Percentiles rank a stretch among this genome's conserved stretches.
Conservation (phyloP, 768 basidiomycete genomes). For the Cubamyces sp. region DNA sequence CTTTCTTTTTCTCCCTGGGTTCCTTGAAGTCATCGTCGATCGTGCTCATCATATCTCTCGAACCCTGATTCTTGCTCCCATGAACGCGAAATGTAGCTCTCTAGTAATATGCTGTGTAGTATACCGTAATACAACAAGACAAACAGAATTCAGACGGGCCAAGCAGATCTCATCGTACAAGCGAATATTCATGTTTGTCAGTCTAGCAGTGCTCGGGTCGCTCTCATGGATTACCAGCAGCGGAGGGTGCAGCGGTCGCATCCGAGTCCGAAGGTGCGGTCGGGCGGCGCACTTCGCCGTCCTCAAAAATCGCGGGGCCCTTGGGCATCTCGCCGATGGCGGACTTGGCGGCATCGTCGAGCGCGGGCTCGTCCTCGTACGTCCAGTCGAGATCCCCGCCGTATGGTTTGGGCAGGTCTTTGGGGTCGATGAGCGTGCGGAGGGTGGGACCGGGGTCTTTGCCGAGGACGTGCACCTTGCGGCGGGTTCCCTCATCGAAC, state of each 20-base stretch:
- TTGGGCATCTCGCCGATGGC: constrained; percentile 55
- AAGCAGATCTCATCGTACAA: no score
- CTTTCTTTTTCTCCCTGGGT: not conserved
- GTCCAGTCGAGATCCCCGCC: constrained; percentile 77
- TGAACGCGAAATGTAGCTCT: not conserved
- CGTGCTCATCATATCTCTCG: not conserved
- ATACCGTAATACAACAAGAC: constrained; percentile 1
- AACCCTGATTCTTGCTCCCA: not conserved
- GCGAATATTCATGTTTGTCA: no score
- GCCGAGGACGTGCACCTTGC: constrained; percentile 77
- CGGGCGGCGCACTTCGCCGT: constrained; percentile 45
- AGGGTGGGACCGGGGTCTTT: constrained; percentile 59
- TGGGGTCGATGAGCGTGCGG: constrained; percentile 48
- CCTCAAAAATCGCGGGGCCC: constrained; percentile 55
- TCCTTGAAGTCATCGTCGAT: not conserved
- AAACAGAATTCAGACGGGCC: no score
- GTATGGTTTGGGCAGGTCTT: constrained; percentile 67
- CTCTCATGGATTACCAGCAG: not conserved
- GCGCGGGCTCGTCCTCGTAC: constrained; percentile 65
- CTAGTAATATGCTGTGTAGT: constrained; percentile 9
- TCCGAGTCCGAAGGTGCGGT: constrained; percentile 4
- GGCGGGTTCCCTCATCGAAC: constrained; percentile 80
- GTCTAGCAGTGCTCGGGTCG: not conserved
- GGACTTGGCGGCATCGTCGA: constrained; percentile 58
- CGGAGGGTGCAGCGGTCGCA: not conserved